phyloP scores from a whole-genome alignment of 257 asterid species.

The Ilex asprella region DNA sequence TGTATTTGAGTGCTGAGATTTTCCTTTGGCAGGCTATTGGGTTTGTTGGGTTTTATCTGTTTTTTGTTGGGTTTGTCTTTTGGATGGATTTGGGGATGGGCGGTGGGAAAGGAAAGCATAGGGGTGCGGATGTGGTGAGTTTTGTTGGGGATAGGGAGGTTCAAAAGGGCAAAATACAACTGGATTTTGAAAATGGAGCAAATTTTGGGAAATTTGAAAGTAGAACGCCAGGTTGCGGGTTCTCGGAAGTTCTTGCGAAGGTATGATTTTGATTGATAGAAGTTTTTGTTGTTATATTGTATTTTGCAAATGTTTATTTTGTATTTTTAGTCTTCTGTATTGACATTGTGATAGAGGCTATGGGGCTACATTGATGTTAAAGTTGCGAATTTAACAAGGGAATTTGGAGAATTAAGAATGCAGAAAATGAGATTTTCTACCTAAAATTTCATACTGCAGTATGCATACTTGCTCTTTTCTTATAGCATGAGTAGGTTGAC shows the following conservation, averaged over 20 bases:
- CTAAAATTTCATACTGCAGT: too few species aligned
- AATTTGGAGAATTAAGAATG: background rate
- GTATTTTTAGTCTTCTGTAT: background rate
- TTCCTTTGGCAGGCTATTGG: constrained; percentile 96
- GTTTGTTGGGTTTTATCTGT: constrained; percentile 78
- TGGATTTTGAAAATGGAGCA: constrained; percentile 56
- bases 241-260: constrained; percentile 37
- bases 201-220: constrained; percentile 20
- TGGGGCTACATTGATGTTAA: too few species aligned
- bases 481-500: too few species aligned
- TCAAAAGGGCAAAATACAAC: constrained; percentile 20
- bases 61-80: constrained; percentile 88
- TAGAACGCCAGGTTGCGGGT: constrained; percentile 22
- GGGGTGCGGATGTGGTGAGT: constrained; percentile 24
- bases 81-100: constrained; percentile 75
- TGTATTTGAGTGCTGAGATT: constrained; percentile 95
- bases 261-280: constrained; percentile 26
- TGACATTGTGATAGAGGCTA: background rate
- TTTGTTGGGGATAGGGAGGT: constrained; percentile 24
- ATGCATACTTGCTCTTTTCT: too few species aligned
- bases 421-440: too few species aligned
- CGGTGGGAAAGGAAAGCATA: constrained; percentile 27
- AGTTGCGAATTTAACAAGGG: too few species aligned
- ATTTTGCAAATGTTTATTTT: background rate
- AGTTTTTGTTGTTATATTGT: constrained; percentile 7